Evolutionary conservation across 2,329 filamentous ascomycete species (phyloP).

Genomic region (Chrysoporthe cubensis): DNA sequence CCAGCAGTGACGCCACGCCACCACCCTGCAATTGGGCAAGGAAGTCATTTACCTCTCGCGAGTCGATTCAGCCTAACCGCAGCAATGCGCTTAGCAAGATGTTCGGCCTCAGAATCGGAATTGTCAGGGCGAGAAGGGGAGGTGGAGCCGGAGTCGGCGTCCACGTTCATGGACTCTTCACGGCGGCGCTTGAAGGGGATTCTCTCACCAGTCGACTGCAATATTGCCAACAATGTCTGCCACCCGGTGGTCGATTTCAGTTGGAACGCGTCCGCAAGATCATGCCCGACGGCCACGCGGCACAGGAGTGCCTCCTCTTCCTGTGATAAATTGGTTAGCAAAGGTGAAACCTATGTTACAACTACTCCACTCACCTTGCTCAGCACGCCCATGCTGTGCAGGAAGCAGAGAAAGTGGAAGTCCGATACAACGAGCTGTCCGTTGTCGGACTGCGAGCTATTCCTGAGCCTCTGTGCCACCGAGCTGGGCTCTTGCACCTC

Average conservation of each 20-base stretch:
- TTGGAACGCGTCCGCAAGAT: constrained; percentile 79
- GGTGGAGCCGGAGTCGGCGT: constrained; percentile 24
- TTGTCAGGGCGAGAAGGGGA: constrained; percentile 35
- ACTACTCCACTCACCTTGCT: constrained; percentile 68
- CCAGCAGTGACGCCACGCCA: neutral
- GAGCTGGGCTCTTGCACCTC: constrained; percentile 79
- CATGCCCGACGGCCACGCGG: constrained; percentile 79
- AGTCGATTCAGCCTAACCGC: constrained; percentile 63
- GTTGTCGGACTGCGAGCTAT: constrained; percentile 60
- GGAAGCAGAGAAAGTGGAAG: constrained; percentile 91
- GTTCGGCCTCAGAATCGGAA: constrained; percentile 46
- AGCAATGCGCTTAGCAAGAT: constrained; percentile 69
- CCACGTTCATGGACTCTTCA: constrained; percentile 37
- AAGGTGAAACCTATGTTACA: constrained; percentile 19
- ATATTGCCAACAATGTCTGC: constrained; percentile 90
- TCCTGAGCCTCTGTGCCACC: constrained; percentile 70
- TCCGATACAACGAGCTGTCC: constrained; percentile 77
- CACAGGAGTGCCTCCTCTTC: constrained; percentile 88
- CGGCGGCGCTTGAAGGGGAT: constrained; percentile 71
- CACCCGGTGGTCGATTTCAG: constrained; percentile 87
- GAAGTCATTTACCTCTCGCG: constrained; percentile 15
- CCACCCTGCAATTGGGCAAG: constrained; percentile 6
- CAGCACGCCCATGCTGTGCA: constrained; percentile 79
- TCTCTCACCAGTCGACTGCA: constrained; percentile 97
- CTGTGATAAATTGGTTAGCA: constrained; percentile 51